Base-by-base conservation (phyloP, 169 alveolate genomes). In the Eimeria maxima region DNA sequence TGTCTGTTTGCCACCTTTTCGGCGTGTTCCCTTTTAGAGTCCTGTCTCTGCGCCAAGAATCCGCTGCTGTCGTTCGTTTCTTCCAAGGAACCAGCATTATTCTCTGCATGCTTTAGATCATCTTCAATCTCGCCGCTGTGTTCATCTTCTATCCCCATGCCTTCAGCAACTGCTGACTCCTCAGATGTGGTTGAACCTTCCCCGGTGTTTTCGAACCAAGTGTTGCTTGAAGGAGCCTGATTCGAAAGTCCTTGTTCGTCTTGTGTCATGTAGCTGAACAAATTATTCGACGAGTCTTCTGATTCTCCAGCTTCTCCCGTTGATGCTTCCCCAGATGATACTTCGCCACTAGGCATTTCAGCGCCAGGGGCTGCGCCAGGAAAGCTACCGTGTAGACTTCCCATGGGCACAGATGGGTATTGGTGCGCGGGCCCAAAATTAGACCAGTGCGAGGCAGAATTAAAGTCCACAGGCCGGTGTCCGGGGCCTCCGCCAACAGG, bases 381-480 rank as follows among this genome's bases (percentile, higher is more conserved):
- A 3, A 3, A 27, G 13, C 53, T 73, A 0, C 71, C 90, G 8
- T 50, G 90, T 18, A 55, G 8, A 53, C 24, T 50, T n/a, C 71
- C 90, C 71, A 55, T 50, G 90, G 71, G 90, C 2, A 81, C 71
- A 13, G 73, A 81, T 1, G 67, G 90, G 55, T 81, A 81, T 55
- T 50, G 90, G 27, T 50, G 63, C 18, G 90, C 24, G 50, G 90
- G 55, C 27, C 90, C 90, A 29, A 81, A 81, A 18, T 81, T 81
- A 7, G 90, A 47, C 90, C 71, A 81, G 3, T 53, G 90, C 42
- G 73, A 81, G 16, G 90, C 74, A 50, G 90, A 81, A 27, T 13
- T 6, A 50, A 24, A 81, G 55, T 81, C 44, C 16, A 81, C 22
- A 11, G 47, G 71, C 63, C 84, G 4, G 74, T 13, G 13, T 3